Conservation (phyloP, 257 asterid species). For the Nicotiana obtusifolia region DNA sequence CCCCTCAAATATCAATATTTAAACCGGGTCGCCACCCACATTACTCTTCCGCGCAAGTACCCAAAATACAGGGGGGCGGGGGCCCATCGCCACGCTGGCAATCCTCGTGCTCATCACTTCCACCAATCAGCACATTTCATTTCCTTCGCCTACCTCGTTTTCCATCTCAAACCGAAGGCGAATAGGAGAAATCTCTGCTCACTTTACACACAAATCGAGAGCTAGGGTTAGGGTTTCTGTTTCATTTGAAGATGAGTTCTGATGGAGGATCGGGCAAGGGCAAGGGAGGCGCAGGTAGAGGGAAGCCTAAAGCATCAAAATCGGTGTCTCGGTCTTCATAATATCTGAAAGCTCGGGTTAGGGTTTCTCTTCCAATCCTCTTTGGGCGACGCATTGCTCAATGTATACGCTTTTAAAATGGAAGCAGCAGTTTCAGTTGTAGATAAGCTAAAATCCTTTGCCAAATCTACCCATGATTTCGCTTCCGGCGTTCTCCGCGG, state of each 20-base stretch:
- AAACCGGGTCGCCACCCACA: no score
- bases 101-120: not conserved
- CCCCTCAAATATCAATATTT: no score
- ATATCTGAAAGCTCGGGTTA: no score
- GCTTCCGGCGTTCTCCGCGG: slow-evolving; percentile 32
- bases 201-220: not conserved
- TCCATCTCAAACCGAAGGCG: not conserved
- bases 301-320: not conserved
- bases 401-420: slow-evolving; percentile 30
- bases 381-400: not conserved
- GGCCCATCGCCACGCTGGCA: not conserved
- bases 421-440: slow-evolving; percentile 37
- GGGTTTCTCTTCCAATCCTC: no score
- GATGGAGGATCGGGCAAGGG: slow-evolving; percentile 7
- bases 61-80: no score
- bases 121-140: not conserved
- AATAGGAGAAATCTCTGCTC: not conserved
- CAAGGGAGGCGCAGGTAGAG: slow-evolving; percentile 5
- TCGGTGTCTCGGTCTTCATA: slow-evolving; percentile 8
- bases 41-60: not conserved
- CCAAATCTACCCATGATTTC: slow-evolving; percentile 41
- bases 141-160: not conserved
- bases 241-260: not conserved
- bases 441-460: slow-evolving; percentile 46
- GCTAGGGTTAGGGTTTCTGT: slow-evolving; percentile 7